phyloP scores from a whole-genome alignment of 768 basidiomycete species.

The Symmetrospora coprosmae region DNA sequence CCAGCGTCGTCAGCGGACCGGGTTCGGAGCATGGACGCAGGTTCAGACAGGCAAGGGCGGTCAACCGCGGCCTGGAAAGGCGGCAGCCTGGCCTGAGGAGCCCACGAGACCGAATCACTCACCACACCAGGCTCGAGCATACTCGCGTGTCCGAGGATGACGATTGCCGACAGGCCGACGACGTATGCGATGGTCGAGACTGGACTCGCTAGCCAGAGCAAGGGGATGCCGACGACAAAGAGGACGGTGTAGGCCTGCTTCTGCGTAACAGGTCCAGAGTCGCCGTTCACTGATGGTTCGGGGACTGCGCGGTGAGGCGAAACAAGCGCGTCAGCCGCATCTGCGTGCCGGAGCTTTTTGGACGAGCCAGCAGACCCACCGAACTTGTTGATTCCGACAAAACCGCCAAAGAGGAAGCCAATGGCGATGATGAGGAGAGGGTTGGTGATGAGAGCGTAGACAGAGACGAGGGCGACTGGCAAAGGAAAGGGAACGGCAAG shows the following conservation, averaged over 20 bases:
- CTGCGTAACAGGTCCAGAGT: conserved; percentile 50
- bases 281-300: conserved; percentile 6
- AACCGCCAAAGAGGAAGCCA: conserved; percentile 77
- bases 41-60: too few relatives aligned
- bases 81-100: too few relatives aligned
- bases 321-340: background rate
- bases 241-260: conserved; percentile 75
- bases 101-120: too few relatives aligned
- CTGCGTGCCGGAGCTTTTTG: background rate
- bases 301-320: background rate
- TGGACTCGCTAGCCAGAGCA: conserved; percentile 50
- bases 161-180: conserved; percentile 66
- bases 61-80: too few relatives aligned
- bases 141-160: conserved; percentile 73
- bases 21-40: too few relatives aligned
- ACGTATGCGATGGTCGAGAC: conserved; percentile 76
- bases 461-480: conserved; percentile 51
- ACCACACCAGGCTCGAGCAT: conserved; percentile 82
- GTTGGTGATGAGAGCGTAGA: conserved; percentile 49
- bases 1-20: too few relatives aligned
- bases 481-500: background rate
- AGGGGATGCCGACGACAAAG: conserved; percentile 80
- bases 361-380: conserved; percentile 44
- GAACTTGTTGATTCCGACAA: conserved; percentile 75
- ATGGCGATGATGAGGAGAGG: conserved; percentile 63